A percentile compares a stretch with the other conserved stretches of the same genome.
Evolutionary conservation across 1,284 basidiomycete genomes (phyloP).

Genomic region (Ustilago xerochloae): DNA sequence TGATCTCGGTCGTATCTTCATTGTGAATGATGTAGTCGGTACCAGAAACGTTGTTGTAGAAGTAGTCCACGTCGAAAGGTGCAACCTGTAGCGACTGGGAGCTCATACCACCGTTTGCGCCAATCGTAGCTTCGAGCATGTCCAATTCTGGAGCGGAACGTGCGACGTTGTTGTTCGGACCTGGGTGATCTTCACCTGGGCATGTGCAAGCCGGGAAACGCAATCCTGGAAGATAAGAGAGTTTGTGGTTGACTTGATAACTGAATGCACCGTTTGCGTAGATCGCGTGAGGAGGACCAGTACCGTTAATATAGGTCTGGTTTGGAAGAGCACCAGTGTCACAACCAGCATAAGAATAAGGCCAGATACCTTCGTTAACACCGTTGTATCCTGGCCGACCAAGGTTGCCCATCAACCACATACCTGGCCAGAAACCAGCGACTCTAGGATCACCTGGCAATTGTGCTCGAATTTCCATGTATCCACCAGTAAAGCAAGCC

Average conservation of each 20-base stretch:
- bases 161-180: constrained; percentile 57
- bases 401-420: constrained; percentile 62
- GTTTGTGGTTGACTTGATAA: constrained; percentile 20
- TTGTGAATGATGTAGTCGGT: constrained; percentile 45
- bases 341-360: constrained; percentile 68
- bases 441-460: constrained; percentile 12
- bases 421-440: constrained; percentile 68
- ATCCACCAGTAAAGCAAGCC: constrained; percentile 64
- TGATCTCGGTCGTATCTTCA: constrained; percentile 37
- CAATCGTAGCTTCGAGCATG: constrained; percentile 70
- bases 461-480: constrained; percentile 46
- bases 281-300: constrained; percentile 43
- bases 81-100: constrained; percentile 65
- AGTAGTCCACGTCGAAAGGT: constrained; percentile 60
- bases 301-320: constrained; percentile 46
- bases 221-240: constrained; percentile 55
- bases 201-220: constrained; percentile 59
- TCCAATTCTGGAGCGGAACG: constrained; percentile 65
- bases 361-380: constrained; percentile 65
- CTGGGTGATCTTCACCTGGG: constrained; percentile 54
- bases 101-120: constrained; percentile 66
- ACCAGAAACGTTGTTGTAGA: constrained; percentile 39
- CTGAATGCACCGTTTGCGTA: constrained; percentile 23
- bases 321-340: constrained; percentile 57
- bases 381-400: constrained; percentile 62